phyloP scores from a whole-genome alignment of 2,329 filamentous ascomycete species.

The Xylaria sp. region DNA sequence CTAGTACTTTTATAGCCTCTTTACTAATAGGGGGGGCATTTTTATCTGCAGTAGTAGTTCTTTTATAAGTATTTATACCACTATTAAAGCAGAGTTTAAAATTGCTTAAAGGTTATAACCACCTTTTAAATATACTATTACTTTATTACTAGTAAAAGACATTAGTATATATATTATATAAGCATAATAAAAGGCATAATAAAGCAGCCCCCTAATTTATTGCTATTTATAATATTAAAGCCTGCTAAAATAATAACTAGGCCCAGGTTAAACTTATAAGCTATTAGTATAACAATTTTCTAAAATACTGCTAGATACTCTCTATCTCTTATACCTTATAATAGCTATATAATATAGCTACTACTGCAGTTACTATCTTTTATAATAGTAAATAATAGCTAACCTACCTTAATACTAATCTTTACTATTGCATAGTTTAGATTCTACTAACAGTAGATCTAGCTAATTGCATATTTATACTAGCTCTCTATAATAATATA shows the following conservation, averaged over 20 bases:
- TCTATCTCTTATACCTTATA: slow-evolving; percentile 87
- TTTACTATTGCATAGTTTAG: no score
- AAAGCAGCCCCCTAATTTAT: slow-evolving; percentile 90
- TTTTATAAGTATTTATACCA: slow-evolving; percentile 92
- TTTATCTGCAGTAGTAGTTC: slow-evolving; percentile 76
- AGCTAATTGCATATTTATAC: no score
- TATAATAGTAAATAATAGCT: no score
- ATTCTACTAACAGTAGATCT: no score
- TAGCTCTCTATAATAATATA: no score
- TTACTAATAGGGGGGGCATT: slow-evolving; percentile 62
- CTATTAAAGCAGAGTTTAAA: slow-evolving; percentile 87
- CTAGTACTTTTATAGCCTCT: slow-evolving; percentile 61
- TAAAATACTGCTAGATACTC: slow-evolving; percentile 98
- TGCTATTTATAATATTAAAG: slow-evolving; percentile 93
- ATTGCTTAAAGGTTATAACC: slow-evolving; percentile 95
- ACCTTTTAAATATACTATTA: slow-evolving; percentile 92
- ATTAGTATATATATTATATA: slow-evolving; percentile 99
- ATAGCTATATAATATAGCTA: slow-evolving; percentile 71
- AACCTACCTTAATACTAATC: no score
- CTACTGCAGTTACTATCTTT: no score
- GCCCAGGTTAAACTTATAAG: slow-evolving; percentile 90
- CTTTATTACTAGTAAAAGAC: slow-evolving; percentile 86
- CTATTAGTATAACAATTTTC: slow-evolving; percentile 94
- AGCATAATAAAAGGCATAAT: slow-evolving; percentile 89
- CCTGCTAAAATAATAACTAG: slow-evolving; percentile 94